phyloP scores from a whole-genome alignment of 306 rosid species.

The Vicia faba region DNA sequence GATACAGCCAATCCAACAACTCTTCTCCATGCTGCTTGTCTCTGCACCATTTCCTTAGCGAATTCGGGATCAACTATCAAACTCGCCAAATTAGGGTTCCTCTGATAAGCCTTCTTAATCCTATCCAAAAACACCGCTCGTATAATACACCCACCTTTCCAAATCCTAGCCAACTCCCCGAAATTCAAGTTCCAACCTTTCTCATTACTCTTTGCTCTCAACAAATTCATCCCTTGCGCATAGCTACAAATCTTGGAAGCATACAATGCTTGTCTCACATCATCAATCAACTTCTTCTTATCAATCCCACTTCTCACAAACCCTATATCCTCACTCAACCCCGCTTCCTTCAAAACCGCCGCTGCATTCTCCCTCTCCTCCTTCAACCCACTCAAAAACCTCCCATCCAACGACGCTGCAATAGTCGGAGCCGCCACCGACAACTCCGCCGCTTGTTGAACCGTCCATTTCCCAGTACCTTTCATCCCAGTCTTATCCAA shows the following conservation, averaged over 20 bases:
- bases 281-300: constrained; percentile 82
- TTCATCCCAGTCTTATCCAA: constrained; percentile 95
- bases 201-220: constrained; percentile 86
- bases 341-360: constrained; percentile 65
- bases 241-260: constrained; percentile 96
- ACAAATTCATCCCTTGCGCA: constrained; percentile 93
- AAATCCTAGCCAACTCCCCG: constrained; percentile 90
- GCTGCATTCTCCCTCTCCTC: constrained; percentile 90
- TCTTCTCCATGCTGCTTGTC: constrained; percentile 93
- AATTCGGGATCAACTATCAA: constrained; percentile 90
- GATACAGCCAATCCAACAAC: constrained; percentile 87
- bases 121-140: constrained; percentile 91
- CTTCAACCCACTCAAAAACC: constrained; percentile 86
- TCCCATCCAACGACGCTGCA: constrained; percentile 84
- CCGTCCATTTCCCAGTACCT: constrained; percentile 97
- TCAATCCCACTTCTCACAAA: constrained; percentile 54
- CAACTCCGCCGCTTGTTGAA: constrained; percentile 92
- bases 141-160: constrained; percentile 98
- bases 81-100: constrained; percentile 77
- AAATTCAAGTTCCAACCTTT: constrained; percentile 86
- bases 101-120: constrained; percentile 90
- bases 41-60: constrained; percentile 92
- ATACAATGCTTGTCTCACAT: constrained; percentile 91
- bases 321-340: constrained; percentile 63
- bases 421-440: constrained; percentile 89